phyloP scores from a whole-genome alignment of 83 land plant genomes.

The Isoetes engelmannii region DNA sequence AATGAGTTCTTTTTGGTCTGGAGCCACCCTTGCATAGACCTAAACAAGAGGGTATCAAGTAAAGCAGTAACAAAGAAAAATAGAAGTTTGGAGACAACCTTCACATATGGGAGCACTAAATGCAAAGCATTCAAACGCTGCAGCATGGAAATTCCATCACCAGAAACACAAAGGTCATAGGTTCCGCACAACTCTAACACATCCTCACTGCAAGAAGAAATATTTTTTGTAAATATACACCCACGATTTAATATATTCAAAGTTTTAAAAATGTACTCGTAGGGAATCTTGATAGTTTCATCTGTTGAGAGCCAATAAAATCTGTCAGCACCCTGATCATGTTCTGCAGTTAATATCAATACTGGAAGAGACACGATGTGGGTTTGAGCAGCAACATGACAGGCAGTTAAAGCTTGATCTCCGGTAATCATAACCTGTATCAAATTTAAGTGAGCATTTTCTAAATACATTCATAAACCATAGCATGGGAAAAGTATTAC shows the following conservation, averaged over 20 bases:
- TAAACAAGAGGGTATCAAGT: slow-evolving; percentile 13
- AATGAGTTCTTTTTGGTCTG: slow-evolving; percentile 93
- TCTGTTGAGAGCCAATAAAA: slow-evolving; percentile 93
- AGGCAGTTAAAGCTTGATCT: slow-evolving; percentile 98
- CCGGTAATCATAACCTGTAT: slow-evolving; percentile 94
- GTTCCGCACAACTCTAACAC: slow-evolving; percentile 53
- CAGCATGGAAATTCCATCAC: slow-evolving; percentile 88
- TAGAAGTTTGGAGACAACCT: slow-evolving; percentile 37
- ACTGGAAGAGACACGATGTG: slow-evolving; percentile 70
- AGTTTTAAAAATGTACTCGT: slow-evolving; percentile 34
- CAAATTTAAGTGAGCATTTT: slow-evolving; percentile 1
- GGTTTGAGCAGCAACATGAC: slow-evolving; percentile 94
- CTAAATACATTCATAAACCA: background rate
- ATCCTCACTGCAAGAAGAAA: slow-evolving; percentile 24
- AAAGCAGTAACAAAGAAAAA: background rate
- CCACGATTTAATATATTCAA: too few species aligned
- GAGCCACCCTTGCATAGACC: slow-evolving; percentile 99
- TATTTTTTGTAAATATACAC: too few species aligned
- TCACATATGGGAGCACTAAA: slow-evolving; percentile 74
- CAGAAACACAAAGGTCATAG: slow-evolving; percentile 92
- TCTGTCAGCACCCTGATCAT: slow-evolving; percentile 17
- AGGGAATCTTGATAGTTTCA: slow-evolving; percentile 51
- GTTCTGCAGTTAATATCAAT: slow-evolving; percentile 50
- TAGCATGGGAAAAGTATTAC: slow-evolving; percentile 26
- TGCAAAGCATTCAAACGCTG: slow-evolving; percentile 62